A percentile compares a stretch with the other conserved stretches of the same genome.
Conservation (phyloP, 2,329 filamentous ascomycete genomes). For the Ophiostoma fasciatum region DNA sequence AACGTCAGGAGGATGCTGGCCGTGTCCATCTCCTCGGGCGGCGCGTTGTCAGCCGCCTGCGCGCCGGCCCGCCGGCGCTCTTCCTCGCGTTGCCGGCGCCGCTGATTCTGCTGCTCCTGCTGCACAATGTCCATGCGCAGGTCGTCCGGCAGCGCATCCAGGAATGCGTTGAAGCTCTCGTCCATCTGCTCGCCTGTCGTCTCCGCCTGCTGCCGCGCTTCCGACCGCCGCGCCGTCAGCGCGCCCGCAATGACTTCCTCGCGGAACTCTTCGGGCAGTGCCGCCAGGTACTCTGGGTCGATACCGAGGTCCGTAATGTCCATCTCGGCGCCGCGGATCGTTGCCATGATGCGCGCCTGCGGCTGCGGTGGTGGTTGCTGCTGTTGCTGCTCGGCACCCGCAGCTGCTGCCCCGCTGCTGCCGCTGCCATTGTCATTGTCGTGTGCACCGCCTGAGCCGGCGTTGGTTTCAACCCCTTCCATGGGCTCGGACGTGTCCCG, state of each 20-base stretch:
- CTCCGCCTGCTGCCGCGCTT: constrained; percentile 53
- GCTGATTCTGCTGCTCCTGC: constrained; percentile 78
- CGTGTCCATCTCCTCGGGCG: constrained; percentile 63
- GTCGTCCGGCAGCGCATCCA: constrained; percentile 82
- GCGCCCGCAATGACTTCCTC: constrained; percentile 93
- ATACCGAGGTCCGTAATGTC: constrained; percentile 94
- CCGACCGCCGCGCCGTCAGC: constrained; percentile 65
- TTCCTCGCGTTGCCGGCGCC: constrained; percentile 74
- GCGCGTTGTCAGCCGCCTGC: constrained; percentile 35
- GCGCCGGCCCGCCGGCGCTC: constrained; percentile 43
- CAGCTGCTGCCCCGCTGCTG: too few relatives aligned
- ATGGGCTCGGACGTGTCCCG: constrained; percentile 37
- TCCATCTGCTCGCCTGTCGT: constrained; percentile 50
- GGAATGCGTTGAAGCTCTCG: constrained; percentile 83
- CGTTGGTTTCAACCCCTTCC: constrained; percentile 24
- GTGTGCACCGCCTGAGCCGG: too few relatives aligned
- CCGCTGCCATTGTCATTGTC: too few relatives aligned
- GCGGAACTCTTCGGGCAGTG: constrained; percentile 90
- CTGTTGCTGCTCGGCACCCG: too few relatives aligned
- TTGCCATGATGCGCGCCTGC: constrained; percentile 54
- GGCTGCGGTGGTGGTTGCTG: constrained; percentile 1
- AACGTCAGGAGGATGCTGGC: constrained; percentile 87
- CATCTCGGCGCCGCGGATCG: constrained; percentile 70
- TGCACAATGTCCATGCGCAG: constrained; percentile 82
- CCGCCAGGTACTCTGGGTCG: constrained; percentile 84